Conservation (phyloP, 208 protist genomes). For the Leishmania tarentolae region DNA sequence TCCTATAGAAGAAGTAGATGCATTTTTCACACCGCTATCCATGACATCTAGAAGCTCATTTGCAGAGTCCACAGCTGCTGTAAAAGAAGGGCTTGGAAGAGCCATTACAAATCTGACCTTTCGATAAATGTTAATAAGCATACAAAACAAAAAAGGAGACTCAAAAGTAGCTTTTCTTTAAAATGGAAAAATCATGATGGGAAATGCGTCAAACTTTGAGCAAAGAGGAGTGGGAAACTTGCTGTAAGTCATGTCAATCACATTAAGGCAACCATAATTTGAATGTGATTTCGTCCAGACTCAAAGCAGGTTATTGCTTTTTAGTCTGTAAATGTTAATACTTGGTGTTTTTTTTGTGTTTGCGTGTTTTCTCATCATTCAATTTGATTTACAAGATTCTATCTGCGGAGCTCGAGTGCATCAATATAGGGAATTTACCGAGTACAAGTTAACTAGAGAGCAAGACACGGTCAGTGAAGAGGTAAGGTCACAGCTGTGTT, state of each 20-base stretch:
- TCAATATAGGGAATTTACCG: not conserved
- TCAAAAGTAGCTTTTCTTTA: not conserved
- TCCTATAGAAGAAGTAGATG: not conserved
- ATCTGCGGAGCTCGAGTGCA: not conserved
- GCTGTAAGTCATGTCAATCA: not conserved
- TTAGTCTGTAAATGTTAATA: too few relatives aligned
- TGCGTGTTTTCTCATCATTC: not conserved
- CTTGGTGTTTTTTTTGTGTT: not conserved
- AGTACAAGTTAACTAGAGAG: not conserved
- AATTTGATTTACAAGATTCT: not conserved
- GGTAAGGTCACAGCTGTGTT: constrained; percentile 3
- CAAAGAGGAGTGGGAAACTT: not conserved
- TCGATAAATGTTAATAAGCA: not conserved
- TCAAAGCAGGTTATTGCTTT: not conserved
- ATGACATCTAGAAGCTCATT: constrained; percentile 7
- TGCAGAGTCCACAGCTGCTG: constrained; percentile 1
- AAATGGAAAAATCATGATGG: not conserved
- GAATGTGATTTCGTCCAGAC: not conserved
- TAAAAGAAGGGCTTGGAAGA: not conserved
- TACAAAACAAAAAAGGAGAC: not conserved
- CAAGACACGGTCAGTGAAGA: constrained; percentile 4
- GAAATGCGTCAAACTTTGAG: not conserved
- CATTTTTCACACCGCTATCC: not conserved
- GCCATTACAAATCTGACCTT: not conserved
- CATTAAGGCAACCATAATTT: too few relatives aligned